Conservation (phyloP, 140 eudicot species). For the Bidens hawaiensis region DNA sequence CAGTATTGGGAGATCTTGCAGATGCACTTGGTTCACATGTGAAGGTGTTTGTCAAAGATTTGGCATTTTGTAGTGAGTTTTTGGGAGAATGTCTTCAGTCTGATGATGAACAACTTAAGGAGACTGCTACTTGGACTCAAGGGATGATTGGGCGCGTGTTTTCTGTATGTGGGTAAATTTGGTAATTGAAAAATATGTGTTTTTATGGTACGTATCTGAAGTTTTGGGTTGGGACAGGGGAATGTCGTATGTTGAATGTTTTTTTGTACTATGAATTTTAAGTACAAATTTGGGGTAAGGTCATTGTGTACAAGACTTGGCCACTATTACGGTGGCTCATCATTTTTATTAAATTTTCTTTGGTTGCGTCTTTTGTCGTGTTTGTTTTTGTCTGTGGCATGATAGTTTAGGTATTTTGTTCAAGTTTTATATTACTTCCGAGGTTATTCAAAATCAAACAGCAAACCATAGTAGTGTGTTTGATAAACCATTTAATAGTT, state of each 20-base stretch:
- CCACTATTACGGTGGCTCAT: conserved; percentile 14
- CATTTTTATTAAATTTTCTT: conserved; percentile 8
- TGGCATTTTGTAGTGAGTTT: conserved; percentile 40
- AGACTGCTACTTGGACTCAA: conserved; percentile 79
- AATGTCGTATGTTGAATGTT: neutral
- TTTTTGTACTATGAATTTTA: neutral
- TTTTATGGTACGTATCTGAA: neutral
- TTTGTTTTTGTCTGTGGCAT: too few relatives aligned
- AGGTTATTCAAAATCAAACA: too few relatives aligned
- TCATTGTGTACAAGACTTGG: conserved; percentile 21
- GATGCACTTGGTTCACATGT: conserved; percentile 74
- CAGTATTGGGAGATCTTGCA: conserved; percentile 79
- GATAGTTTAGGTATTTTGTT: too few relatives aligned
- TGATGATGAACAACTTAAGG: conserved; percentile 71
- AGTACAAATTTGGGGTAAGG: neutral
- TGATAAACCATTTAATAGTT: too few relatives aligned
- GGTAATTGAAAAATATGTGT: neutral
- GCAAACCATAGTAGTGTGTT: too few relatives aligned
- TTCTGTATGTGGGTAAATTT: neutral
- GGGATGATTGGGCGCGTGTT: conserved; percentile 31
- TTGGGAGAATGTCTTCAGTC: conserved; percentile 70
- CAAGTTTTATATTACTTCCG: too few relatives aligned
- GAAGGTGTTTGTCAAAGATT: conserved; percentile 43
- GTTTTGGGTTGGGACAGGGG: neutral
- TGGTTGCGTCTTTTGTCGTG: too few relatives aligned